Conservation (phyloP, 768 basidiomycete genomes). For the Nidularia pulvinata region DNA sequence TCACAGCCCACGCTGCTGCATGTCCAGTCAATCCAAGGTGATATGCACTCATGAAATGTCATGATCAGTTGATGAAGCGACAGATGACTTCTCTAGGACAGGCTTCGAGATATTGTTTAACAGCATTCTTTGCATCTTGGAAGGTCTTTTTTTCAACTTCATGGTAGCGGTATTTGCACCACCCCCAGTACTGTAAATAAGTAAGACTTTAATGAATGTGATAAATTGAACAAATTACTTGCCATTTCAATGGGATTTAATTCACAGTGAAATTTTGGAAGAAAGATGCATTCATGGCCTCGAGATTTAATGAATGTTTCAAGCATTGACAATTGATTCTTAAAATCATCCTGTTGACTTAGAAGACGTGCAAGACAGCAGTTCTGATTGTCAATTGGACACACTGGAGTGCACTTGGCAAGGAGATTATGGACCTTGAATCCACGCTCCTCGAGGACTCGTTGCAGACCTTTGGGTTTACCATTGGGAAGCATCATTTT, state of each 20-base stretch:
- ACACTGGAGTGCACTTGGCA: slow-evolving; percentile 5
- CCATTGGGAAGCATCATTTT: slow-evolving; percentile 29
- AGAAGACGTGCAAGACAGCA: slow-evolving; percentile 31
- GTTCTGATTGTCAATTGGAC: slow-evolving; percentile 2
- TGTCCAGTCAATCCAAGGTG: slow-evolving; percentile 23
- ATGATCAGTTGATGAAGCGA: slow-evolving; percentile 27
- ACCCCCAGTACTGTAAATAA: slow-evolving; percentile 29
- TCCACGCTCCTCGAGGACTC: background rate
- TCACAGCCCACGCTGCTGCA: slow-evolving; percentile 31
- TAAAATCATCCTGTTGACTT: slow-evolving; percentile 32
- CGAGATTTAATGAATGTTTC: slow-evolving; percentile 20
- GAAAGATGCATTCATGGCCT: slow-evolving; percentile 18
- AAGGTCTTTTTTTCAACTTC: slow-evolving; percentile 22
- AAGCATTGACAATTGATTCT: slow-evolving; percentile 24
- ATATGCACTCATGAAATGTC: slow-evolving; percentile 29
- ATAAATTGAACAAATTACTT: slow-evolving; percentile 5
- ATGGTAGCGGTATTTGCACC: slow-evolving; percentile 28
- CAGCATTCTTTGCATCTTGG: slow-evolving; percentile 17
- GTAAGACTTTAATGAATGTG: background rate
- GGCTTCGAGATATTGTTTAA: slow-evolving; percentile 19
- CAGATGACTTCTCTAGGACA: slow-evolving; percentile 29
- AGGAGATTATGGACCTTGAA: background rate
- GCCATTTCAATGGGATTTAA: slow-evolving; percentile 33
- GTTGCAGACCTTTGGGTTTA: slow-evolving; percentile 1
- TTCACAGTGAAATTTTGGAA: background rate